Evolutionary conservation across 2,329 filamentous ascomycete species (phyloP).

Genomic region (Aspergillus phoenicis): DNA sequence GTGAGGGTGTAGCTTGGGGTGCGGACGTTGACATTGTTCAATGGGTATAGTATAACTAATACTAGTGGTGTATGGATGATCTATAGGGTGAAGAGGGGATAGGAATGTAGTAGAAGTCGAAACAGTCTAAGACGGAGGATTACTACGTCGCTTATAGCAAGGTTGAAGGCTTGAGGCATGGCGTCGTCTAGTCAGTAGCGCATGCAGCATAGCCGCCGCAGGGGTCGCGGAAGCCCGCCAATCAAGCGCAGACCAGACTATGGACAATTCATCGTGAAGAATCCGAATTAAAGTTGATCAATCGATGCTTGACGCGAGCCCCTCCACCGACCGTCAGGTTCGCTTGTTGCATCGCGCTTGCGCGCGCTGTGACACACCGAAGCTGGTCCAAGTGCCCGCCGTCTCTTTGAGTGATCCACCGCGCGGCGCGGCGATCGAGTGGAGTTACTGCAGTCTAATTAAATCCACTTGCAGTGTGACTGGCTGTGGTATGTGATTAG

Average conservation of each 20-base stretch:
- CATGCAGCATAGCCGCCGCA: not conserved
- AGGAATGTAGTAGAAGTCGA: not conserved
- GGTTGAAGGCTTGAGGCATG: not conserved
- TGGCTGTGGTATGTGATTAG: not conserved
- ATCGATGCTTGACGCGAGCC: not conserved
- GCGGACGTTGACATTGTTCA: constrained; percentile 22
- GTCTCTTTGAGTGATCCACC: constrained; percentile 8
- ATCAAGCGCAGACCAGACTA: not conserved
- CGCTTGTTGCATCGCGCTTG: not conserved
- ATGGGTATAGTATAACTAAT: too few relatives aligned
- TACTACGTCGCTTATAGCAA: not conserved
- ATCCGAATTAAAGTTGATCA: not conserved
- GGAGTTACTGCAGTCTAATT: constrained; percentile 10
- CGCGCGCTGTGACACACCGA: constrained; percentile 1
- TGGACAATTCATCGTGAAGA: not conserved
- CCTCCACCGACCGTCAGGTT: not conserved
- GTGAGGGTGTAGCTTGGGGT: constrained; percentile 15
- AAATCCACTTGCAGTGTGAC: constrained; percentile 1
- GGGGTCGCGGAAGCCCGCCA: not conserved
- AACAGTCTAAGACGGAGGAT: not conserved
- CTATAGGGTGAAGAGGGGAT: not conserved
- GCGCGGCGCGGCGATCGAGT: constrained; percentile 12
- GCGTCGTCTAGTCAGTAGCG: not conserved
- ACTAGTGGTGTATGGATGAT: too few relatives aligned
- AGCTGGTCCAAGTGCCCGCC: constrained; percentile 12